Conservation (phyloP, 257 asterid species). For the Solanum acaule region DNA sequence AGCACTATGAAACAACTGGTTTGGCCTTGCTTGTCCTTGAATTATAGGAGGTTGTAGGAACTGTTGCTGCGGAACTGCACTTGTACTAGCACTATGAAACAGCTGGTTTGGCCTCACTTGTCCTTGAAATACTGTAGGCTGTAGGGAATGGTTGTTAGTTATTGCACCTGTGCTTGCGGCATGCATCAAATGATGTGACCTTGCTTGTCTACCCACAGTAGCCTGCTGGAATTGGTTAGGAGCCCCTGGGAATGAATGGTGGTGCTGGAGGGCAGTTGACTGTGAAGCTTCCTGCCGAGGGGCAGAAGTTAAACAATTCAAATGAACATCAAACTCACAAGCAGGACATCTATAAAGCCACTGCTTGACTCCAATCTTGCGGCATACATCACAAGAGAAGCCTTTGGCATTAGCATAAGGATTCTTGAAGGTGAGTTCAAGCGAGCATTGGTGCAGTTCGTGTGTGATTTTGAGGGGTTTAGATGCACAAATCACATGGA, state of each 20-base stretch:
- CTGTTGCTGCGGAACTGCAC: not conserved
- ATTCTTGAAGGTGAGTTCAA: slow-evolving; percentile 33
- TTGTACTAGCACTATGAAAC: not conserved
- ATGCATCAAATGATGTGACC: not conserved
- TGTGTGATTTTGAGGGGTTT: slow-evolving; percentile 33
- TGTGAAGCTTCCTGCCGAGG: not conserved
- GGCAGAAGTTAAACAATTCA: slow-evolving; percentile 24
- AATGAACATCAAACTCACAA: slow-evolving; percentile 49
- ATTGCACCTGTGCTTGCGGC: not conserved
- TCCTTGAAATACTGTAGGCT: not conserved
- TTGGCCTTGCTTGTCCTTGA: not conserved
- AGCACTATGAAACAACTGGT: not conserved
- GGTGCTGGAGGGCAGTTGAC: slow-evolving; percentile 9
- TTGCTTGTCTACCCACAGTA: not conserved
- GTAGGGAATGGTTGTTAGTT: not conserved
- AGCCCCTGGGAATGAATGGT: slow-evolving; percentile 8
- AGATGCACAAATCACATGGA: slow-evolving; percentile 45
- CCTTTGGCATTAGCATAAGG: slow-evolving; percentile 33
- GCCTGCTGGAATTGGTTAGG: slow-evolving; percentile 9
- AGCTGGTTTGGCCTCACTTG: not conserved
- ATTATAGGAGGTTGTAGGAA: not conserved
- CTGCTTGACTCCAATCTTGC: slow-evolving; percentile 30
- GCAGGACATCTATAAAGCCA: slow-evolving; percentile 55
- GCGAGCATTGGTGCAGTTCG: slow-evolving; percentile 37
- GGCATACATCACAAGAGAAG: slow-evolving; percentile 50